Evolutionary conservation across 2,329 filamentous ascomycete species (phyloP), one percentile per base, ranked within the genome.

Genomic region (Ambrosiella xylebori): DNA sequence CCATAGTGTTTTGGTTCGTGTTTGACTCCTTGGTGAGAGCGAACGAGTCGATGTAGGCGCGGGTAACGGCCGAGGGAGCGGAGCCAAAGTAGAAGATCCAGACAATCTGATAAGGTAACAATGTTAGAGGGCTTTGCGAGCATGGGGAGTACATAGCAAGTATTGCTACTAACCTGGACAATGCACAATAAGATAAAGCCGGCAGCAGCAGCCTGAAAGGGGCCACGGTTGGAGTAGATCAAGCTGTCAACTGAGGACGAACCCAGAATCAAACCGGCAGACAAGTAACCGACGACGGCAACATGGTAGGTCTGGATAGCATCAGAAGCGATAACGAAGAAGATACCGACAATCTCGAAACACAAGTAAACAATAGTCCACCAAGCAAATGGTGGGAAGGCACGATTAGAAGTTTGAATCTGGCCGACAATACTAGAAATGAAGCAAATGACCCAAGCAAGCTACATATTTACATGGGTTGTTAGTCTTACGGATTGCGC

Each of bases 21-120:
- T 79, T 76, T 0, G 78, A 81, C 65, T 95, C 90, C 73, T 97
- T 97, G 73, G 93, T 82, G 19, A 96, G 78, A 54, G 93, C 89
- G 67, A 96, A 96, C 0, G 91, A 95, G 72, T 98, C 93, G 65
- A 97, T 86, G 69, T 94, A 95, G 59, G 88, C 84, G 65, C 91
- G 86, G 62, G 90, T 87, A 57, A 84, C 80, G 13, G 90, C 87
- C 47, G 88, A 86, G 1, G 91, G 89, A 15, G 89, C 85, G 1
- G 91, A 95, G 65, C 93, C 93, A 66, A 96, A 98, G 76, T 97
- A 97, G 72, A 97, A 95, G 64, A 96, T 95, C 93, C 93, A 98
- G 61, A 97, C 81, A 65, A 95, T 87, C 90, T 96, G 65, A 44
- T 36, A 59, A 57, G 19, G 52, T 51, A 44, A 36, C 38, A 56